These are phyloP conservation scores for Mucuna pruriens DNA, from an alignment of 306 rosid species.

Conservation along the genomic window DNA sequence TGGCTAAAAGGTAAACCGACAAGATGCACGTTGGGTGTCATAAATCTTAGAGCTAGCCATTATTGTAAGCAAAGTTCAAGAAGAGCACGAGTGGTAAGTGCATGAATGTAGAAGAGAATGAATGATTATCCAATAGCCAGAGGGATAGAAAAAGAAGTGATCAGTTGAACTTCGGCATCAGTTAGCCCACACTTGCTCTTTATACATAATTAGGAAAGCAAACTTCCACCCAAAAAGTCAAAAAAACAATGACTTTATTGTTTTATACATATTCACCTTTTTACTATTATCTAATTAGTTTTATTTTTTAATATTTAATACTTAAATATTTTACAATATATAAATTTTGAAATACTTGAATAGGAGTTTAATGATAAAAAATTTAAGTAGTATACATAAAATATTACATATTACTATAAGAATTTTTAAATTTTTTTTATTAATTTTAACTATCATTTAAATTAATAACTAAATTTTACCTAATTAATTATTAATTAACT, in stretches of 20 bases:
- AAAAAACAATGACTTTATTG: neutral
- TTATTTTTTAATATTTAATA: neutral
- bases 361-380: no score
- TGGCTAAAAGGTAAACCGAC: conserved; percentile 42
- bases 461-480: no score
- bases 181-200: neutral
- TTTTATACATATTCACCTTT: neutral
- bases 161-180: neutral
- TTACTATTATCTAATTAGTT: neutral
- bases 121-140: neutral
- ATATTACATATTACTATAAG: no score
- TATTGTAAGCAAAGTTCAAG: conserved; percentile 38
- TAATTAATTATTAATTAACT: no score
- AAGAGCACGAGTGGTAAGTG: conserved; percentile 44
- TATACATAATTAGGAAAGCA: neutral
- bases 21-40: conserved; percentile 51
- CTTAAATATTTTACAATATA: neutral
- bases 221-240: neutral
- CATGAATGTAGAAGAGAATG: conserved; percentile 34
- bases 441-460: no score
- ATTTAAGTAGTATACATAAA: no score
- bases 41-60: conserved; percentile 23
- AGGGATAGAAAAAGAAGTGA: neutral
- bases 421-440: no score
- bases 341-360: no score